phyloP scores from a whole-genome alignment of 1,139 yeast genomes.

The Blastobotrys serpentis region DNA sequence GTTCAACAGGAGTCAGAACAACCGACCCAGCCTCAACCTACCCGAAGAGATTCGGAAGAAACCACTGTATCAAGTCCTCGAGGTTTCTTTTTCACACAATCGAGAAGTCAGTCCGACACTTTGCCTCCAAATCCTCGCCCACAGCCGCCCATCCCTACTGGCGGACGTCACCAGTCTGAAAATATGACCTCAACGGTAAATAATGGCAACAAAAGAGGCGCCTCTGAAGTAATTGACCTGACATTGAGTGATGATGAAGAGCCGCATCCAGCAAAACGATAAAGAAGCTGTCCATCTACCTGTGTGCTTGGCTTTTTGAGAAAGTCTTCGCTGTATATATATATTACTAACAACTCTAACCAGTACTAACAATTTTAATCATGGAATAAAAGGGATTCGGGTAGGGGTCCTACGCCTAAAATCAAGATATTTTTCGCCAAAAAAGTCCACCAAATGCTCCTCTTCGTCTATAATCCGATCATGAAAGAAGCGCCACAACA shows the following conservation, averaged over 20 bases:
- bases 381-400: constrained; percentile 52
- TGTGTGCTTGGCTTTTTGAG: too few relatives aligned
- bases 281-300: too few relatives aligned
- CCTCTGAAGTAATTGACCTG: constrained; percentile 28
- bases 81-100: neutral
- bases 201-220: constrained; percentile 5
- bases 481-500: constrained; percentile 66
- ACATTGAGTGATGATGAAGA: constrained; percentile 29
- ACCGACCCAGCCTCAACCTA: neutral
- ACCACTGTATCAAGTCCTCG: neutral
- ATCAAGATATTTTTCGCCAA: constrained; percentile 58
- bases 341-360: neutral
- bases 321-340: too few relatives aligned
- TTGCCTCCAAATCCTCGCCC: constrained; percentile 6
- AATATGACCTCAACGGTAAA: neutral
- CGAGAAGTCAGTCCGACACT: neutral
- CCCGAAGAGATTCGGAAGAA: neutral
- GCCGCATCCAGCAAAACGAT: constrained; percentile 6
- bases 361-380: neutral
- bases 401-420: constrained; percentile 55
- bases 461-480: constrained; percentile 71
- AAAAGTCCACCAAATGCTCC: constrained; percentile 57
- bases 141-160: constrained; percentile 2
- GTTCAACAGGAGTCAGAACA: constrained; percentile 2
- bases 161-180: neutral